Base-by-base conservation (phyloP, 805 yeast species). In the Candida michaelii region DNA sequence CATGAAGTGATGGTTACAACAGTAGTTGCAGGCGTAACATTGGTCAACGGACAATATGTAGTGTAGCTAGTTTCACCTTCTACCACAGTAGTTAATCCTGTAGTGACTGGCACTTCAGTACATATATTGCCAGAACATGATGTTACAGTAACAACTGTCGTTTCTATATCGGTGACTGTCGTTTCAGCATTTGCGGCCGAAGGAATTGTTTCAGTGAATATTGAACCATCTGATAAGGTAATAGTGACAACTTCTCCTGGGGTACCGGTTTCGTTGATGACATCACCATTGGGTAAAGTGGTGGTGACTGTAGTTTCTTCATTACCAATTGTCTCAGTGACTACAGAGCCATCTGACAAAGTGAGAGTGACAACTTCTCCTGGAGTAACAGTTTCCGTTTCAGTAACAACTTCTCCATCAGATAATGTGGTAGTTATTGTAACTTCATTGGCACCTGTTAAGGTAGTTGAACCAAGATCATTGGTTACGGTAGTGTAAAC, bases 51-150 rank as follows among this genome's bases (percentile, higher is more conserved):
- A 4, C 10, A 95, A 56, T 71, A 66, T 52, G 57, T 70, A 31
- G 78, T 83, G 33, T 39, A 49, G 2, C 21, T 74, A 32, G 71
- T 76, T 36, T 76, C 87, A 29, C 75, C 76, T 2, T 68, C 89
- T 27, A 79, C 73, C 40, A 66, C 76, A 58, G 29, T 27, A 12
- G 13, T 12, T 8, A n/a, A 8, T 10, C 5, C 12, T 9, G 12
- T n/a, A 8, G 7, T 5, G 13, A 8, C 29, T 5, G 29, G 29
- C 7, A n/a, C 12, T 27, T 27, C 29, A 9, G 29, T 27, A 12
- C 5, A 8, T 5, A 27, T n/a, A 5, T 9, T 5, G 12, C 13
- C 13, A 27, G 9, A 17, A n/a, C n/a, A n/a, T n/a, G n/a, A n/a
- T n/a, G n/a, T n/a, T 17, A 19, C 25, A 11, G 25, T 17, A 5